Base-by-base conservation (phyloP, 179 eudicot genomes). In the Carnegiea gigantea region DNA sequence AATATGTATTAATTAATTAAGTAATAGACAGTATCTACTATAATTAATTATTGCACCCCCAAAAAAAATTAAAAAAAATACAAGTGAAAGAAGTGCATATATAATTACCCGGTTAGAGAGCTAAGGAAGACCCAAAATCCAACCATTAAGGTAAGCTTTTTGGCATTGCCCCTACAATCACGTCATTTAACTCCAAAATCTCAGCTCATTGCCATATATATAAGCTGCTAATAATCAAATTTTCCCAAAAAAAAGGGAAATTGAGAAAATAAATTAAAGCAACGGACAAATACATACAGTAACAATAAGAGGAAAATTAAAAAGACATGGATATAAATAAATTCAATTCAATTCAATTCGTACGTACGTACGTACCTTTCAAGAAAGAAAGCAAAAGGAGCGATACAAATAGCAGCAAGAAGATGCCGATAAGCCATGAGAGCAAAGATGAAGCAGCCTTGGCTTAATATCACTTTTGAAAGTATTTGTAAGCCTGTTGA, bases 341-440 rank as follows among this genome's bases (percentile, higher is more conserved):
- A 40, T 33, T 33, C 36, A 33, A 33, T 33, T 33, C 36, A 33
- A 33, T 33, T 33, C 36, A 2, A 3, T 38, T 0, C 43, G 3
- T 38, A 38, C 43, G 2, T 40, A 40, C 9, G 5, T 51, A 0
- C 6, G 8, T 77, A 91, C 92, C 89, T 85, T 78, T 91, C 92
- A 6, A 78, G 73, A 64, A 48, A 81, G 28, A 86, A 49, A 18
- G 92, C 92, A 38, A 89, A 88, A 17, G 92, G 93, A 3, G 83
- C 82, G 24, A 91, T 80, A 6, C 83, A 80, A 1, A 89, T 0
- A 28, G 90, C 86, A 81, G 86, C 93, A 43, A 91, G 79, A 48
- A 84, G 74, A 64, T 86, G 85, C 3, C 93, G 92, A 82, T 91
- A 91, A 0, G 87, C 73, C 78, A 90, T 76, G 2, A 90, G 84